Conservation (phyloP, 2,329 filamentous ascomycete species). For the Phaeosphaeriaceae sp. region DNA sequence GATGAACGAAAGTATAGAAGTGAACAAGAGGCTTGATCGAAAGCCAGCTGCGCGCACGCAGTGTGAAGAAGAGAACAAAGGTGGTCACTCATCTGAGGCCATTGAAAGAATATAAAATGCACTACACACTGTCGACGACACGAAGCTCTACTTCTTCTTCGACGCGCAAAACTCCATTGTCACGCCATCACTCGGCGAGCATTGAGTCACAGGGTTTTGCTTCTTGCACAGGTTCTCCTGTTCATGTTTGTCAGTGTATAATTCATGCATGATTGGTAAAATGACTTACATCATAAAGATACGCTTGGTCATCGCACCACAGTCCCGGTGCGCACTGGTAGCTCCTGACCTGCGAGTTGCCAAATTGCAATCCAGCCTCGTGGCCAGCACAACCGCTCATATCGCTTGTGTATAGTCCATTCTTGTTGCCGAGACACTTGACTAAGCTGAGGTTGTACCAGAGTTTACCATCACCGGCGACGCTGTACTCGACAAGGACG, state of each 20-base stretch:
- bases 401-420: conserved; percentile 13
- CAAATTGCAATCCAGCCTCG: conserved; percentile 24
- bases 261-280: background rate
- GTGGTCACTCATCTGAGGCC: background rate
- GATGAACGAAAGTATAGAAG: background rate
- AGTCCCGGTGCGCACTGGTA: conserved; percentile 20
- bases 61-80: background rate
- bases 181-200: conserved; percentile 12
- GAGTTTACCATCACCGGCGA: conserved; percentile 5
- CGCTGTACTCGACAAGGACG: conserved; percentile 22
- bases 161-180: conserved; percentile 26
- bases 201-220: conserved; percentile 16
- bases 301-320: conserved; percentile 32
- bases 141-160: conserved; percentile 7
- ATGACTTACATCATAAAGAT: conserved; percentile 19
- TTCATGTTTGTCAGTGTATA: background rate
- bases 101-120: background rate
- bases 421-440: conserved; percentile 12
- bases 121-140: background rate
- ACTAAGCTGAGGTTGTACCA: conserved; percentile 31
- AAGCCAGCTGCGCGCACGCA: background rate
- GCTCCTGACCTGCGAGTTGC: conserved; percentile 8
- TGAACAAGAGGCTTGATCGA: background rate
- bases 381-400: conserved; percentile 18
- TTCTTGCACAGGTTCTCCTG: conserved; percentile 28